Base-by-base conservation (phyloP, 2,329 filamentous ascomycete species). In the Neonectria hederae region DNA sequence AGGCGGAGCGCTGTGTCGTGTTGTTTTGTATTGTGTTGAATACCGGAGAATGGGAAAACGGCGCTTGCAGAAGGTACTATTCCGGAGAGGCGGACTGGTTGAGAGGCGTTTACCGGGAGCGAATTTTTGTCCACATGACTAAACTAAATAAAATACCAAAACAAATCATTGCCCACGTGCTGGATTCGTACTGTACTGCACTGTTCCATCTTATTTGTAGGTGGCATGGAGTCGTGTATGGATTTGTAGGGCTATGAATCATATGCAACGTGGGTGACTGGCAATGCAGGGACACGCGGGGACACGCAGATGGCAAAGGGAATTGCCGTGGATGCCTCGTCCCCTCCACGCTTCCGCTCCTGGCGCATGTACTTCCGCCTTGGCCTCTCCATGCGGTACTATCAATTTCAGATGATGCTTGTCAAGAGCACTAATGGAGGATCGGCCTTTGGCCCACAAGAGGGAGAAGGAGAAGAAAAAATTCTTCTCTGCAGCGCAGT, bases 381-480 rank as follows among this genome's bases (percentile, higher is more conserved):
- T 49, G 40, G 54, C 38, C 22, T 58, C 28, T 26, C 30, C n/a
- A 28, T 49, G 48, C 32, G 11, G 46, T 22, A 24, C 40, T 43
- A 54, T 38, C 3, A 38, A 60, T 52, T 22, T 42, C 42, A 51
- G 51, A 60, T 46, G 28, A 61, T 61, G 62, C 52, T 53, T 43
- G 62, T 56, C 22, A 17, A 46, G 45, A 61, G 46, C 26, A 30
- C 40, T 38, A 61, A 62, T 58, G 54, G 56, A 64, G 42, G 53
- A 24, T 38, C 42, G 22, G 46, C 38, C 30, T 64, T 71, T 70
- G 69, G 68, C 60, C 59, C 51, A 65, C 57, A 53, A 38, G 51
- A 40, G 14, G 45, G 45, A 45, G 59, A 59, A 40, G 60, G 61
- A 65, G 69, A 70, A 72, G 70, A 62, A 65, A 63, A 55, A n/a